These are phyloP conservation scores for Cadophora malorum DNA, from an alignment of 2,329 filamentous ascomycete species.

Conservation along the genomic window DNA sequence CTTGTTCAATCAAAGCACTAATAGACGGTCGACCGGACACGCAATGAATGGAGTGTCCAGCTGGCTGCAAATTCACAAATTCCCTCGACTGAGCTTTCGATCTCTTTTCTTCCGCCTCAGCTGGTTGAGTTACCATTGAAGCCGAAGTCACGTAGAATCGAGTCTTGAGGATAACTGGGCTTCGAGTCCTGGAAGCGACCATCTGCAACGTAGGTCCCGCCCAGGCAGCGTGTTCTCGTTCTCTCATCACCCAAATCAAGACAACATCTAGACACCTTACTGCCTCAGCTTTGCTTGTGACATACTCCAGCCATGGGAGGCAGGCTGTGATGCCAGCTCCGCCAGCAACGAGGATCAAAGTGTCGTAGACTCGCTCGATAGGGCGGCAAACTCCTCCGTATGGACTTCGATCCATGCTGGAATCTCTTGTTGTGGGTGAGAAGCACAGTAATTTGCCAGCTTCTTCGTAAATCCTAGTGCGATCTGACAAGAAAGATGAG, in stretches of 20 bases:
- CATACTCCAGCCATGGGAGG: conserved; percentile 32
- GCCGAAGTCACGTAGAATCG: not conserved
- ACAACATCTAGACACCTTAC: conserved; percentile 13
- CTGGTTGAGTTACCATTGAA: not conserved
- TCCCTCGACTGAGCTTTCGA: too few species aligned
- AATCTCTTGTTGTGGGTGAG: conserved; percentile 14
- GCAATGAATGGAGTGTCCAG: not conserved
- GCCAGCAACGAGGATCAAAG: conserved; percentile 37
- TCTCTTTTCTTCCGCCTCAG: too few species aligned
- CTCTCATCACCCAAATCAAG: conserved; percentile 34
- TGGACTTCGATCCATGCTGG: conserved; percentile 41
- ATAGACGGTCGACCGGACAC: conserved; percentile 18
- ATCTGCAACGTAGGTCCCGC: not conserved
- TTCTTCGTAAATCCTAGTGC: conserved; percentile 41
- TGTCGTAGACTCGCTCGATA: conserved; percentile 32
- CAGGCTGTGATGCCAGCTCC: conserved; percentile 34
- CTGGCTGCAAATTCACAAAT: not conserved
- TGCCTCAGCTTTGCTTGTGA: conserved; percentile 17
- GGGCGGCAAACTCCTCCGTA: conserved; percentile 36
- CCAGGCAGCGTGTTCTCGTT: conserved; percentile 16
- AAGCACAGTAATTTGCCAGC: not conserved
- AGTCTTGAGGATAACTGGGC: not conserved
- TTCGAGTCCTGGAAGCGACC: not conserved
- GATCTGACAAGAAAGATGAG: conserved; percentile 40
- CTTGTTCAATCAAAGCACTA: conserved; percentile 9